Evolutionary conservation across 768 basidiomycete genomes (phyloP).

Genomic region (Lentinula sp.): DNA sequence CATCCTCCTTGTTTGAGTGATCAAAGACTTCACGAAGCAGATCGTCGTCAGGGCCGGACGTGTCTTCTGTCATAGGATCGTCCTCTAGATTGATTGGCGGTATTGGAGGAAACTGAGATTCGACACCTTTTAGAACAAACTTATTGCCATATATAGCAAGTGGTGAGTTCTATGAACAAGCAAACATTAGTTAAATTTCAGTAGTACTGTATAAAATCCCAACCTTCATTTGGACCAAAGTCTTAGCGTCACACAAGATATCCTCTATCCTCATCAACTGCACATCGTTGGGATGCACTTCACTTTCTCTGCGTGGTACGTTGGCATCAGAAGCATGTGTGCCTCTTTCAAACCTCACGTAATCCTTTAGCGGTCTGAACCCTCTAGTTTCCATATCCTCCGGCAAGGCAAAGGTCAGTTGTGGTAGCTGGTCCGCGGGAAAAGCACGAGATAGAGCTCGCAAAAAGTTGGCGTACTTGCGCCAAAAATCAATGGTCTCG

Average conservation of each 20-base stretch:
- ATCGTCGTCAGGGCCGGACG: slow-evolving; percentile 78
- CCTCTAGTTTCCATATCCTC: slow-evolving; percentile 90
- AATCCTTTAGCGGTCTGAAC: slow-evolving; percentile 72
- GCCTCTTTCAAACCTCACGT: slow-evolving; percentile 29
- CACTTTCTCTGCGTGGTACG: slow-evolving; percentile 13
- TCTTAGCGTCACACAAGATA: slow-evolving; percentile 64
- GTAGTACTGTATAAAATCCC: slow-evolving; percentile 12
- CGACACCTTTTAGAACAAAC: slow-evolving; percentile 25
- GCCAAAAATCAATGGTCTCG: slow-evolving; percentile 61
- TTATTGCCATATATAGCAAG: slow-evolving; percentile 27
- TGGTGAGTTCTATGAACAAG: slow-evolving; percentile 31
- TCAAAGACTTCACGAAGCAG: slow-evolving; percentile 66
- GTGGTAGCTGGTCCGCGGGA: slow-evolving; percentile 56
- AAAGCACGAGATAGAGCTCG: slow-evolving; percentile 59
- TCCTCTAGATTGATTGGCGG: slow-evolving; percentile 27
- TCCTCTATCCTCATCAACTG: slow-evolving; percentile 92
- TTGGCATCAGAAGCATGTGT: slow-evolving; percentile 16
- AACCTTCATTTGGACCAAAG: slow-evolving; percentile 56
- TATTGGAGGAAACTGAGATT: slow-evolving; percentile 10
- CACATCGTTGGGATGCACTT: slow-evolving; percentile 87
- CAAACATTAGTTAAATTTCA: neutral
- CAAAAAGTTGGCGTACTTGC: slow-evolving; percentile 59
- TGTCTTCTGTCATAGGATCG: slow-evolving; percentile 61
- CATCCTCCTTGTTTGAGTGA: slow-evolving; percentile 30
- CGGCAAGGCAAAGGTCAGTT: slow-evolving; percentile 59